A percentile compares a stretch with the other conserved stretches of the same genome.
These are phyloP conservation scores for Pichia sp. DNA, from an alignment of 1,139 yeast species.

Conservation along the genomic window DNA sequence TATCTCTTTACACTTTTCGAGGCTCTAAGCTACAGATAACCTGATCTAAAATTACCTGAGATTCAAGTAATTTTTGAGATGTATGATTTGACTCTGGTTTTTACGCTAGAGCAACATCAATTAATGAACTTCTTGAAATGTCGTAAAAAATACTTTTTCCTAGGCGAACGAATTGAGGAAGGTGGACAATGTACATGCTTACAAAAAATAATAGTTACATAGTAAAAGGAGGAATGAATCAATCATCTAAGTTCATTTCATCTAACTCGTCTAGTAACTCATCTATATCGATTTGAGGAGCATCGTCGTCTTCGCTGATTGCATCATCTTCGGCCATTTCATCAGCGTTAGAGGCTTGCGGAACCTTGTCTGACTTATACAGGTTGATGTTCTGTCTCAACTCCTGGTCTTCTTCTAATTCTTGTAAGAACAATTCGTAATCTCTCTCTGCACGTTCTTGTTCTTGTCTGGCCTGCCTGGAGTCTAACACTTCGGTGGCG, in stretches of 20 bases:
- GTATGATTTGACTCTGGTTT: too few relatives aligned
- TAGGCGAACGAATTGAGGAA: too few relatives aligned
- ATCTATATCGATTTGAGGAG: constrained; percentile 72
- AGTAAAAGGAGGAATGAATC: constrained; percentile 2
- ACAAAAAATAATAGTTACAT: background rate
- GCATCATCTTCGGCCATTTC: constrained; percentile 40
- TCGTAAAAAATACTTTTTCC: too few relatives aligned
- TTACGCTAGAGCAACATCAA: too few relatives aligned
- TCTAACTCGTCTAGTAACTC: constrained; percentile 89
- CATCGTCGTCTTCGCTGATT: constrained; percentile 57
- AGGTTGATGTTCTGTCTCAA: constrained; percentile 86
- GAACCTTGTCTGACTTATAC: constrained; percentile 57
- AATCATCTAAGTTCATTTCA: constrained; percentile 71
- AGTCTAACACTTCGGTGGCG: constrained; percentile 54
- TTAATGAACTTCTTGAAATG: too few relatives aligned
- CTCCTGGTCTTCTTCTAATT: constrained; percentile 94
- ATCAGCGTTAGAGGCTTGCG: constrained; percentile 32
- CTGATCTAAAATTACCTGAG: too few relatives aligned
- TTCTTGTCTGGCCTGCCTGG: constrained; percentile 73
- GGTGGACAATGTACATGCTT: background rate
- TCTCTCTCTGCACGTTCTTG: constrained; percentile 92
- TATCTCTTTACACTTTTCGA: too few relatives aligned
- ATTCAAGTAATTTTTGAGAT: too few relatives aligned
- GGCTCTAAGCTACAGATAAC: too few relatives aligned
- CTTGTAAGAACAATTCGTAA: constrained; percentile 93